Conservation (phyloP, 176 grass and related monocot species). For the Bonia amplexicaulis region DNA sequence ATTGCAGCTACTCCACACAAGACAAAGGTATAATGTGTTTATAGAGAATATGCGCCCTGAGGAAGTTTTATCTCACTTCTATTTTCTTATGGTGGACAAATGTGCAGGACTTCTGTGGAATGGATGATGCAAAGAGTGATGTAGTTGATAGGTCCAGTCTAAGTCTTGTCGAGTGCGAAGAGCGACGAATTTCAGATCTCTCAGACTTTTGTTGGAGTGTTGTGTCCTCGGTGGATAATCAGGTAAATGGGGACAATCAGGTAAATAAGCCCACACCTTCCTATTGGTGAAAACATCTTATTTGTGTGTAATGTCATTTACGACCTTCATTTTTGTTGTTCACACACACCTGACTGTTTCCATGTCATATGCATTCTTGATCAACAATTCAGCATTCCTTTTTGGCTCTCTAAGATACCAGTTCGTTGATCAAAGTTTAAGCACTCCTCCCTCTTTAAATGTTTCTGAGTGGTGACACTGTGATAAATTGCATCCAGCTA, state of each 20-base stretch:
- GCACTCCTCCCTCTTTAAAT: not conserved
- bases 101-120: constrained; percentile 21
- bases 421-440: constrained; percentile 2
- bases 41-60: not conserved
- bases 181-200: constrained; percentile 81
- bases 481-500: constrained; percentile 47
- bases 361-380: not conserved
- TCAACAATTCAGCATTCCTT: not conserved
- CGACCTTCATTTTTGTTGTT: not conserved
- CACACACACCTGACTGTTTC: not conserved
- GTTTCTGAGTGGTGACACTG: not conserved
- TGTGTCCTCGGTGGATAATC: constrained; percentile 71
- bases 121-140: constrained; percentile 30
- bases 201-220: constrained; percentile 94
- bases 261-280: constrained; percentile 13
- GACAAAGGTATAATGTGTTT: constrained; percentile 28
- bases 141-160: constrained; percentile 15
- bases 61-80: not conserved
- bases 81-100: constrained; percentile 15
- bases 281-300: not conserved
- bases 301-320: not conserved
- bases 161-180: constrained; percentile 61
- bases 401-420: not conserved
- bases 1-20: constrained; percentile 25
- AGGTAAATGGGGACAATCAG: constrained; percentile 58